Evolutionary conservation across 2,329 filamentous ascomycete species (phyloP).

Genomic region (Talaromyces funiculosus): DNA sequence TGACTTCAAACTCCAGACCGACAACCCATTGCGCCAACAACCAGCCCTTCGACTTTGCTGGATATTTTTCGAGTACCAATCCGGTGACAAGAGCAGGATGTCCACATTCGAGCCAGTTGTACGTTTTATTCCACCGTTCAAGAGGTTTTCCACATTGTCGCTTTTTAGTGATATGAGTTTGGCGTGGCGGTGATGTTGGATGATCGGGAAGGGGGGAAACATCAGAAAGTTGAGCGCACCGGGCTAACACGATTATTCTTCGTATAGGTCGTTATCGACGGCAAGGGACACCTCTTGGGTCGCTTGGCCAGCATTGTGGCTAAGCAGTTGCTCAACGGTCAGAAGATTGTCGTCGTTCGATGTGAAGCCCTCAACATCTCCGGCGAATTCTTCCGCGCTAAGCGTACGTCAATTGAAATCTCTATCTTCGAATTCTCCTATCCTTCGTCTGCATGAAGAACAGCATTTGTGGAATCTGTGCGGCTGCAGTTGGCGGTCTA

Average conservation of each 20-base stretch:
- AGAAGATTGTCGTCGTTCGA: constrained; percentile 99
- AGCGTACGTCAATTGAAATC: constrained; percentile 70
- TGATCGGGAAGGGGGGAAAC: constrained; percentile 3
- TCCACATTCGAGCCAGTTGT: constrained; percentile 63
- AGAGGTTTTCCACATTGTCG: not conserved
- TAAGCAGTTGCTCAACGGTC: constrained; percentile 97
- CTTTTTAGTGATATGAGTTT: not conserved
- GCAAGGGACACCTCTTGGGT: constrained; percentile 99
- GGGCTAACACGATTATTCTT: constrained; percentile 38
- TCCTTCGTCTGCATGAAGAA: not conserved
- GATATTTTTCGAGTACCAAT: constrained; percentile 35
- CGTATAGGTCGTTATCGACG: constrained; percentile 89
- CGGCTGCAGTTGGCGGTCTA: constrained; percentile 5
- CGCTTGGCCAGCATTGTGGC: constrained; percentile 96
- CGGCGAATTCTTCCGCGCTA: constrained; percentile 99
- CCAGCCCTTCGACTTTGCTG: constrained; percentile 35
- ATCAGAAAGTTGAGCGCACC: constrained; percentile 6
- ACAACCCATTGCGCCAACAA: constrained; percentile 41
- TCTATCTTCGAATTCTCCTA: constrained; percentile 3
- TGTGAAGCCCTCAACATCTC: constrained; percentile 99
- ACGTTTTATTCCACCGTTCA: constrained; percentile 36
- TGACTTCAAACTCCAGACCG: constrained; percentile 27
- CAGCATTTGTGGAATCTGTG: not conserved
- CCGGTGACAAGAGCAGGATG: constrained; percentile 50
- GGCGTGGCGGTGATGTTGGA: not conserved